These are phyloP conservation scores for Camellia oleifera DNA, from an alignment of 179 eudicot species.

Conservation along the genomic window DNA sequence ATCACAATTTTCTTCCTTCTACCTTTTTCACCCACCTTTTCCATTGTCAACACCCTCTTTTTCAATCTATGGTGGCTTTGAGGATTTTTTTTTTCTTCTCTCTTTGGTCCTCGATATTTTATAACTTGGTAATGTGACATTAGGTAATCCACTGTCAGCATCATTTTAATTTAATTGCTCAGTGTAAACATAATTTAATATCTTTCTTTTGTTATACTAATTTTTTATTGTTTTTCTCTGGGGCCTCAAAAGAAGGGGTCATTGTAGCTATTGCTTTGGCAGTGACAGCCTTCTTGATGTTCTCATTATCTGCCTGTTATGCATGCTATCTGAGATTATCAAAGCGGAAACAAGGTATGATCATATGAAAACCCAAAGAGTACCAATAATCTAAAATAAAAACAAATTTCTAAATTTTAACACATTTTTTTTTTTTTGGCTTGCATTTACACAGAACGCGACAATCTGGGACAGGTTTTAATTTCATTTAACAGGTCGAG, in stretches of 20 bases:
- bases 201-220: neutral
- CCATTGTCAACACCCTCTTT: neutral
- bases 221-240: constrained; percentile 23
- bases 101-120: neutral
- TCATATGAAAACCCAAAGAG: neutral
- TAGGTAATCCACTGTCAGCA: too few species aligned
- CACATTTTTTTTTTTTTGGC: neutral
- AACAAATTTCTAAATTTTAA: neutral
- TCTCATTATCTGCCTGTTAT: constrained; percentile 31
- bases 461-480: constrained; percentile 33
- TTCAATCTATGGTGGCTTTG: neutral
- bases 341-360: constrained; percentile 37
- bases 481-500: constrained; percentile 35
- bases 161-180: too few species aligned
- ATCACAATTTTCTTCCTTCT: neutral
- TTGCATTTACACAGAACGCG: constrained; percentile 24
- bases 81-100: neutral
- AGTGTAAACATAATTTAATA: neutral
- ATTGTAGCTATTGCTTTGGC: constrained; percentile 32
- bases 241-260: constrained; percentile 18
- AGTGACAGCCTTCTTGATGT: constrained; percentile 29
- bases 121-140: neutral
- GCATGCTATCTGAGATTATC: constrained; percentile 29
- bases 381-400: neutral
- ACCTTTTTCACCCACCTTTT: neutral